Evolutionary conservation across 306 rosid species (phyloP), one percentile per base, ranked within the genome.

Genomic region (Ceratonia siliqua): DNA sequence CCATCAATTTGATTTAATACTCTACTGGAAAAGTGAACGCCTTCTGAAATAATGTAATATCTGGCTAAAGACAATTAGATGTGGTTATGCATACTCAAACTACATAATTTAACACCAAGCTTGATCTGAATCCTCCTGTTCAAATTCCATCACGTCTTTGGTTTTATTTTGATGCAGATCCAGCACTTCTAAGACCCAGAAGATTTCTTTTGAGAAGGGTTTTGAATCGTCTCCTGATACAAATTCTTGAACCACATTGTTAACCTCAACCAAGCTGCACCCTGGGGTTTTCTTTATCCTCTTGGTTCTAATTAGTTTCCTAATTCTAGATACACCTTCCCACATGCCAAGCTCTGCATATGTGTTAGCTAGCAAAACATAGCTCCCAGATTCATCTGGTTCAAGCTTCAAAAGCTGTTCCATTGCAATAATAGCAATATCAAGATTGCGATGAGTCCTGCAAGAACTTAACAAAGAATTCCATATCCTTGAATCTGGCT

Each of bases 321-420:
- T 87, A 54, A 89, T 76, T 67, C 80, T 69, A 2, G 89, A 82
- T 42, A 91, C 96, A 27, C 68, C 82, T 63, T 89, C 88, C 98
- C 96, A 91, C 81, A 56, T 88, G n/a, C 89, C 91, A 27, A 72
- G 82, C 59, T 94, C 93, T 59, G 96, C 97, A 48, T 81, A 89
- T 62, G 89, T 80, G 63, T 91, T 94, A 12, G 94, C 89, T 8
- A 94, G 87, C 83, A 94, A 73, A 53, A 91, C 91, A 73, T 85
- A 87, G 90, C 89, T 91, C 42, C 94, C 98, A 17, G 87, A 76
- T 72, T 89, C 97, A 72, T 91, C 93, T 10, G 97, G 94, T 82
- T 91, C 98, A 1, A 88, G 85, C 85, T 85, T 88, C 13, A 67
- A 8, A 63, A 88, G 88, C 5, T 81, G 86, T 70, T 86, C 86